Evolutionary conservation across 2,329 filamentous ascomycete genomes (phyloP), one percentile per base, ranked within the genome.

Genomic region (Neospermospora avenae): DNA sequence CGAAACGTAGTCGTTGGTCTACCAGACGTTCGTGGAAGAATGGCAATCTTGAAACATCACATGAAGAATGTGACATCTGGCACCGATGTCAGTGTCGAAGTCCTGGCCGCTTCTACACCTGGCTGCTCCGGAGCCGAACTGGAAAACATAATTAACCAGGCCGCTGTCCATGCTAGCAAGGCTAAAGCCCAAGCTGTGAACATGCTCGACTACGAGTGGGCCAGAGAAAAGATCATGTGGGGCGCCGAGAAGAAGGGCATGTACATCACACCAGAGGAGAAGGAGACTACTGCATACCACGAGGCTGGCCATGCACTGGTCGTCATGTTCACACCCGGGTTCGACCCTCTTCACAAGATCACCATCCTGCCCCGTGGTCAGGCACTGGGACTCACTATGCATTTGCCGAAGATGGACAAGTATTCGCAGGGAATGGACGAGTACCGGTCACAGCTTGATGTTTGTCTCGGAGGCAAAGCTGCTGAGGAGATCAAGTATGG

Each of bases 221-320:
- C 95, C 59, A 98, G 96, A 77, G 95, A 99, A 78, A 95, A 95
- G 77, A 90, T 99, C 57, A 88, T 96, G 74, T 96, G 99, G 91
- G 95, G 95, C 39, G 90, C 93, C 2, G 95, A 99, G 77, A 86
- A 88, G 72, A 90, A 87, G 74, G 96, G 88, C 67, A 91, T 93
- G 77, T 84, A 97, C 58, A 93, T 99, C 58, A 90, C 89, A 45
- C 86, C 93, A 65, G 92, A 96, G 77, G 95, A 99, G 77, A 98
- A 96, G 78, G 84, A 95, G 68, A 88, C 92, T 81, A 96, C 93
- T n/a, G 92, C 92, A 1, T 96, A 96, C 71, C 92, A 96, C 72
- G 95, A 99, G 77, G 96, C 93, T 58, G 95, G 95, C 2, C 95
- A 99, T 74, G 92, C 95, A 8, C 84, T 99, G 16, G 91, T 97